phyloP scores from a whole-genome alignment of 306 rosid species.

The Begonia masoniana region DNA sequence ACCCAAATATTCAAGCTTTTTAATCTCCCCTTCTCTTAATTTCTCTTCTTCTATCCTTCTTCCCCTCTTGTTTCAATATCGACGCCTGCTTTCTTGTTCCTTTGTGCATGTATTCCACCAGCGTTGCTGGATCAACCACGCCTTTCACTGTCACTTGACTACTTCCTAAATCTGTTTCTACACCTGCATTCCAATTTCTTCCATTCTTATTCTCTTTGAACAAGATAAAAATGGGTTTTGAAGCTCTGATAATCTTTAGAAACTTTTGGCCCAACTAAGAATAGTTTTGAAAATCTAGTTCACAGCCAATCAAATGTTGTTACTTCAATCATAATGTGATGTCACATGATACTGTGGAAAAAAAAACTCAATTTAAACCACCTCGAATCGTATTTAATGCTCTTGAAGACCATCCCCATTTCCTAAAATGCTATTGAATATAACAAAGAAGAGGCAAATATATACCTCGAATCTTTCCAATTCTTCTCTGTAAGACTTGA shows the following conservation, averaged over 20 bases:
- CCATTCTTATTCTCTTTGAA: no score
- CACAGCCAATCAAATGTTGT: no score
- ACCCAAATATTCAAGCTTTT: slow-evolving; percentile 8
- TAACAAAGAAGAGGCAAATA: background rate
- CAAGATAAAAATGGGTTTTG: no score
- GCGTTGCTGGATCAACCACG: slow-evolving; percentile 41
- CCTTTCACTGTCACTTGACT: slow-evolving; percentile 69
- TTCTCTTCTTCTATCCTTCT: slow-evolving; percentile 32
- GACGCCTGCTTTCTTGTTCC: slow-evolving; percentile 61
- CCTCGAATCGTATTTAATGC: no score
- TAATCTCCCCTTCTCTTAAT: slow-evolving; percentile 9
- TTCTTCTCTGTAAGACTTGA: slow-evolving; percentile 56
- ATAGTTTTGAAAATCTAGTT: no score
- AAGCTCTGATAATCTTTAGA: no score
- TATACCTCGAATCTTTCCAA: slow-evolving; percentile 75
- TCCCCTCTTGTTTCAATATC: slow-evolving; percentile 46
- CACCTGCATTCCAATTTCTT: slow-evolving; percentile 32
- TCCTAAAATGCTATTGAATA: no score
- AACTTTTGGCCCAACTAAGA: no score
- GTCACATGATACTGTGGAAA: no score
- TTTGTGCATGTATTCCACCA: slow-evolving; percentile 55
- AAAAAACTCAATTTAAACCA: no score
- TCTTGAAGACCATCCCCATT: no score
- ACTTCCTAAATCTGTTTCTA: slow-evolving; percentile 55
- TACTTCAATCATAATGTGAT: no score